Evolutionary conservation across 768 basidiomycete species (phyloP), one percentile per base, ranked within the genome.

Genomic region (Boletus subparvulus): DNA sequence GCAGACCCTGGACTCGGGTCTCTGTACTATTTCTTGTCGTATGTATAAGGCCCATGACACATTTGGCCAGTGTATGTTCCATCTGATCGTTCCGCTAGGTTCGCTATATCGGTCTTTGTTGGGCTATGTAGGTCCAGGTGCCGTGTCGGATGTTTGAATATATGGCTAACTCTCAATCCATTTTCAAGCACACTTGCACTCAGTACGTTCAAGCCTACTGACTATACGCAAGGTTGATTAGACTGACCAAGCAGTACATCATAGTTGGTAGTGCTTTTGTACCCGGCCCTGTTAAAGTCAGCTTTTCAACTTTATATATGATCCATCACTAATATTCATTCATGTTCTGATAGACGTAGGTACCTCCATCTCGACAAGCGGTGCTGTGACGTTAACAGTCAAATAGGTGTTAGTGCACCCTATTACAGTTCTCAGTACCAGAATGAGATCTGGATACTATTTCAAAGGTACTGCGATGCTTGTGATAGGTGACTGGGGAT

Each of bases 351-450:
- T 33, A 64, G 63, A 36, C 45, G 56, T 64, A 53, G 14, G 59
- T 44, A 12, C 19, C 19, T 16, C 9, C 16, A n/a, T 44, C 28
- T 44, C 14, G 4, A n/a, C n/a, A 17, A 44, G n/a, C 10, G 5
- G 4, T 19, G 6, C 16, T 21, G 39, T 32, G 14, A 12, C 6
- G 8, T 14, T 44, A 26, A 56, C 26, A 8, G 0, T 19, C 11
- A 10, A 16, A 24, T 28, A 65, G 64, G 10, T 65, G 64, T 65
- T 49, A 42, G 64, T 21, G 16, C 5, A 21, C 46, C 6, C n/a
- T 32, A 36, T 26, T 19, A 30, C 24, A 43, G 11, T 10, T 39
- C 24, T 21, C 19, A 1, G 30, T 2, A 36, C 19, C 13, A 8
- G 10, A 13, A 26, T 39, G 11, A 35, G 5, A 36, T 32, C 9